These are phyloP conservation scores for Calocybe gangraenosa DNA, from an alignment of 768 basidiomycete species.

Conservation along the genomic window DNA sequence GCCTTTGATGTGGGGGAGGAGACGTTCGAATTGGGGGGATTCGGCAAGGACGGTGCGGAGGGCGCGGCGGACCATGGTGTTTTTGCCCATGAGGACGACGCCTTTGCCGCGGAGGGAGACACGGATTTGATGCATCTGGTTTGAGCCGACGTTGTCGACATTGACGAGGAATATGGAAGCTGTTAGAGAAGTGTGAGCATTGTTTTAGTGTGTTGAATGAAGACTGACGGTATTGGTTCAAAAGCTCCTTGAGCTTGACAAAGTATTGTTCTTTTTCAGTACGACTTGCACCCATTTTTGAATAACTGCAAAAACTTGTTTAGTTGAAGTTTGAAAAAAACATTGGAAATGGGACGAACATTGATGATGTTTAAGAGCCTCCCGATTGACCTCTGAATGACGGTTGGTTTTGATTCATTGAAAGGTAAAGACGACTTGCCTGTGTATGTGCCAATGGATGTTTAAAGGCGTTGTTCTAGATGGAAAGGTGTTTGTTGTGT, in stretches of 20 bases:
- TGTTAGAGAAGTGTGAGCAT: constrained; percentile 24
- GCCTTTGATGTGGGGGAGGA: constrained; percentile 93
- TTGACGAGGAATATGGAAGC: constrained; percentile 99
- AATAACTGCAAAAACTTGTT: neutral
- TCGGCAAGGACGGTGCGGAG: constrained; percentile 88
- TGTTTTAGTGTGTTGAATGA: constrained; percentile 5
- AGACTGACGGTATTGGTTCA: constrained; percentile 80
- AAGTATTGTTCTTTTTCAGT: constrained; percentile 92
- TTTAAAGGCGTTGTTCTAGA: constrained; percentile 68
- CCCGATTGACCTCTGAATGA: constrained; percentile 76
- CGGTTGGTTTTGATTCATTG: neutral
- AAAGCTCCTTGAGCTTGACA: constrained; percentile 87
- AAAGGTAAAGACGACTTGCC: constrained; percentile 38
- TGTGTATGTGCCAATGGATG: constrained; percentile 81
- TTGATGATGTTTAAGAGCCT: constrained; percentile 69
- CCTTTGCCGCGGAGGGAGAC: constrained; percentile 94
- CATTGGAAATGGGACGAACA: constrained; percentile 18
- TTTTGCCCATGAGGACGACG: constrained; percentile 99
- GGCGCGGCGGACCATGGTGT: constrained; percentile 99
- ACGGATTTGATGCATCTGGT: constrained; percentile 99
- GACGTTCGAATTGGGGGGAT: constrained; percentile 90
- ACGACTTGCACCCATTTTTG: constrained; percentile 86
- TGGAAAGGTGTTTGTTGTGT: no score
- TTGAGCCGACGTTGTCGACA: constrained; percentile 99
- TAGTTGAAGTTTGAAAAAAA: neutral